phyloP scores from a whole-genome alignment of 148 eudicot genomes.

The Nepenthes gracilis region DNA sequence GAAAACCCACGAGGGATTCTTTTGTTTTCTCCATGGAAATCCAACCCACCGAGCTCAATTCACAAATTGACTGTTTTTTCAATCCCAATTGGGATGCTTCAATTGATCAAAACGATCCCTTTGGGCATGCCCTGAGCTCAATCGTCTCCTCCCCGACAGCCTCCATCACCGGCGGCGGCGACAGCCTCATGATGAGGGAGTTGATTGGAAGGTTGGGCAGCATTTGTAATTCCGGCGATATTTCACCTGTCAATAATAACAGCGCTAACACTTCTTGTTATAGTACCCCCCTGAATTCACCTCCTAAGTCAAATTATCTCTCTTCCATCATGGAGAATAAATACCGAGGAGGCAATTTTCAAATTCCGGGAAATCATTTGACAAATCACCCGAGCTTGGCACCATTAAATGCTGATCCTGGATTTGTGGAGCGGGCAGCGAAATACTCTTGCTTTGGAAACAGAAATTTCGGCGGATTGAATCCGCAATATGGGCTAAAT shows the following conservation, averaged over 20 bases:
- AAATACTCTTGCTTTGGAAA: slow-evolving; percentile 7
- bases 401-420: slow-evolving; percentile 12
- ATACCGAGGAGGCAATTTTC: slow-evolving; percentile 2
- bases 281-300: slow-evolving; percentile 70
- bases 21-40: not conserved
- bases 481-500: not conserved
- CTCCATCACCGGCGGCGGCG: slow-evolving; percentile 13
- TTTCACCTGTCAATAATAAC: slow-evolving; percentile 4
- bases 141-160: slow-evolving; percentile 69
- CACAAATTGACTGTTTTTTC: not conserved
- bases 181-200: slow-evolving; percentile 50
- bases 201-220: slow-evolving; percentile 76
- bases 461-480: not conserved
- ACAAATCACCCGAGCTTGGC: slow-evolving; percentile 5
- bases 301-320: slow-evolving; percentile 23
- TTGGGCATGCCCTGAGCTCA: slow-evolving; percentile 51
- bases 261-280: slow-evolving; percentile 58
- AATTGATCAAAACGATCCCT: slow-evolving; percentile 57
- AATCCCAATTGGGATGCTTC: slow-evolving; percentile 38
- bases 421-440: slow-evolving; percentile 13
- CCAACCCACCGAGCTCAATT: not conserved
- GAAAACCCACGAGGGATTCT: not conserved
- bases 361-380: slow-evolving; percentile 5
- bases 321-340: not conserved
- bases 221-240: slow-evolving; percentile 35